Conservation (phyloP, 2,329 filamentous ascomycete genomes). For the Tolypocladium tundrense region DNA sequence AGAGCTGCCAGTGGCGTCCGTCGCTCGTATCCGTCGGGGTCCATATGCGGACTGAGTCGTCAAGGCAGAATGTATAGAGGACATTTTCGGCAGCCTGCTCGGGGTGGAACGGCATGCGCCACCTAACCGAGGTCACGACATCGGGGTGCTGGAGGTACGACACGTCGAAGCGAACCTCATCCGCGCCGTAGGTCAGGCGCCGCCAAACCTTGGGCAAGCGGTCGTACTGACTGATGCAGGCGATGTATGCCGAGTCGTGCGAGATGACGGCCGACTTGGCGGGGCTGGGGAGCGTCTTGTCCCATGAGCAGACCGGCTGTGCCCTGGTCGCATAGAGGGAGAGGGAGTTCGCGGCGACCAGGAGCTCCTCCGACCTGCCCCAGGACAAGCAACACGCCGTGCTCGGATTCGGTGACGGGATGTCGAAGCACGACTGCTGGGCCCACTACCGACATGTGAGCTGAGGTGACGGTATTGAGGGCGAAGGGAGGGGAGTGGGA, state of each 20-base stretch:
- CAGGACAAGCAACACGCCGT: conserved; percentile 59
- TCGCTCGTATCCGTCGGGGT: conserved; percentile 62
- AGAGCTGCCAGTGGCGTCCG: conserved; percentile 64
- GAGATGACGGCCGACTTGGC: conserved; percentile 70
- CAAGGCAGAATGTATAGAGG: conserved; percentile 78
- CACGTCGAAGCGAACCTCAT: conserved; percentile 81
- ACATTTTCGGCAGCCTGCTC: conserved; percentile 79
- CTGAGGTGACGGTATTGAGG: conserved; percentile 13
- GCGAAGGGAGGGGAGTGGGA: background rate
- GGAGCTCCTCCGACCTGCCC: conserved; percentile 76
- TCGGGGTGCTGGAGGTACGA: conserved; percentile 80
- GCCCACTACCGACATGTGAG: conserved; percentile 41
- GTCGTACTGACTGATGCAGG: conserved; percentile 69
- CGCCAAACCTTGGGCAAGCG: conserved; percentile 88
- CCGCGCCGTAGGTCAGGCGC: conserved; percentile 69
- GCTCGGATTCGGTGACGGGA: conserved; percentile 16
- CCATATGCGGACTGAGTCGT: conserved; percentile 77
- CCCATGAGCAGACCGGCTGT: conserved; percentile 56
- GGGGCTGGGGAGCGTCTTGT: conserved; percentile 59
- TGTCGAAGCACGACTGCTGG: conserved; percentile 50
- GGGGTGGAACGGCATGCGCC: conserved; percentile 67
- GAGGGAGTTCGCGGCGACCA: conserved; percentile 63
- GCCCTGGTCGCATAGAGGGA: conserved; percentile 52
- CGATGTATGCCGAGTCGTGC: conserved; percentile 79
- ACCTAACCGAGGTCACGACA: conserved; percentile 72